Evolutionary conservation across 1,139 yeast species (phyloP), one percentile per base, ranked within the genome.

Genomic region (Starmera stellimalicola): DNA sequence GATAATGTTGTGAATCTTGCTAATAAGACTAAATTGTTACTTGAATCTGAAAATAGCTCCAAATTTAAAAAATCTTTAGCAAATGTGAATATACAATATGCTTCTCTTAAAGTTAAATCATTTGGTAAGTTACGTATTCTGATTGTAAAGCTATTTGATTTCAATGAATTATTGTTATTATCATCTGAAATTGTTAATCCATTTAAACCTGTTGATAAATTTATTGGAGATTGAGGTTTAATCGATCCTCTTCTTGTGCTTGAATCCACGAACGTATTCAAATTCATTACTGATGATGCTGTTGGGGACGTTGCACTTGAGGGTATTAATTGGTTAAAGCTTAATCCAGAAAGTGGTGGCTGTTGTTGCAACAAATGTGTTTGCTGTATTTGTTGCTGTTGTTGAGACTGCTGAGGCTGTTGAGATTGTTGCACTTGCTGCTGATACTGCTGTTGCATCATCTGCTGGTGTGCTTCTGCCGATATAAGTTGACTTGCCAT

Each of bases 71-170:
- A 84, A 46, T 84, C 94, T 37, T 70, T 65, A 15, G 94, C 94
- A 44, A 88, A 66, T 7, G 95, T 72, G 53, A 88, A 88, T 22
- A 88, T 66, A 24, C 83, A 65, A 28, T 74, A 67, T 15, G 91
- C 80, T 55, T 88, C 97, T 50, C 95, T 73, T 22, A 68, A 54
- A 4, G 88, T 59, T 30, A 87, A 61, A 53, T 87, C 94, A 8
- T 64, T 52, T 2, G 97, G 96, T 16, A 85, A 56, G 49, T 80
- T 79, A 39, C 63, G 64, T 28, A 79, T 40, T 35, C 47, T 53
- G 27, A 61, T 37, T 16, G 55, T 42, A 33, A n/a, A n/a, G n/a
- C n/a, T n/a, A n/a, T n/a, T n/a, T n/a, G n/a, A n/a, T n/a, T n/a
- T n/a, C n/a, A n/a, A n/a, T n/a, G n/a, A n/a, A n/a, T n/a, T n/a